Conservation (phyloP, 1,284 basidiomycete species). For the Singerocomus inundabilis region DNA sequence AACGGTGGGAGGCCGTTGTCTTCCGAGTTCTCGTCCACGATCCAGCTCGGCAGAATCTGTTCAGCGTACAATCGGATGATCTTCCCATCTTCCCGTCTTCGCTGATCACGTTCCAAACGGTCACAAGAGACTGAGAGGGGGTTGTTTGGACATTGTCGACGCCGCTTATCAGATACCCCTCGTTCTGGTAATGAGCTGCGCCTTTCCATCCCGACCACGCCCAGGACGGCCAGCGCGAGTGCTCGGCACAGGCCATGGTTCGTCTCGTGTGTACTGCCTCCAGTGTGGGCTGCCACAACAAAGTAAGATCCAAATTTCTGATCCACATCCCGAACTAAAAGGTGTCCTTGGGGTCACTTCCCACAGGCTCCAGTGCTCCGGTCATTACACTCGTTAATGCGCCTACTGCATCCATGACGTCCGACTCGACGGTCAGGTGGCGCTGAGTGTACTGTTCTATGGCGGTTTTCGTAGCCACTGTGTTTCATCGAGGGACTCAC, state of each 20-base stretch:
- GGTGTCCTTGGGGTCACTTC: background rate
- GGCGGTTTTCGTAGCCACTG: slow-evolving; percentile 4
- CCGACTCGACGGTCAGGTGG: slow-evolving; percentile 15
- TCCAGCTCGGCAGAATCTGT: slow-evolving; percentile 10
- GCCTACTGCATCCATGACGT: slow-evolving; percentile 16
- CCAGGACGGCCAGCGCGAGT: slow-evolving; percentile 20
- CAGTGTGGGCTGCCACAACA: slow-evolving; percentile 8
- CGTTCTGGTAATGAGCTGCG: slow-evolving; percentile 11
- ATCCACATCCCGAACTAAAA: slow-evolving; percentile 20
- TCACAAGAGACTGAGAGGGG: slow-evolving; percentile 13
- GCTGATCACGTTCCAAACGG: slow-evolving; percentile 7
- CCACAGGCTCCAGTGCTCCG: slow-evolving; percentile 2
- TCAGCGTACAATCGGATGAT: slow-evolving; percentile 11
- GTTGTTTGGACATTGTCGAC: background rate
- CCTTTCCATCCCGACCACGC: slow-evolving; percentile 26
- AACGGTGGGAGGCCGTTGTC: background rate
- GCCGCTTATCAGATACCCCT: slow-evolving; percentile 4
- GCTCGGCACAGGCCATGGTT: background rate
- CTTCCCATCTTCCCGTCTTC: background rate
- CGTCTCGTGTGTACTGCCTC: slow-evolving; percentile 10
- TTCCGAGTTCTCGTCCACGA: background rate
- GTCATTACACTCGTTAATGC: slow-evolving; percentile 20
- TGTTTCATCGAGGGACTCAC: background rate
- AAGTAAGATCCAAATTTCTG: background rate
- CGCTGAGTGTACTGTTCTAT: slow-evolving; percentile 16